Base-by-base conservation (phyloP, 805 yeast species). In the Priceomyces haplophilus region DNA sequence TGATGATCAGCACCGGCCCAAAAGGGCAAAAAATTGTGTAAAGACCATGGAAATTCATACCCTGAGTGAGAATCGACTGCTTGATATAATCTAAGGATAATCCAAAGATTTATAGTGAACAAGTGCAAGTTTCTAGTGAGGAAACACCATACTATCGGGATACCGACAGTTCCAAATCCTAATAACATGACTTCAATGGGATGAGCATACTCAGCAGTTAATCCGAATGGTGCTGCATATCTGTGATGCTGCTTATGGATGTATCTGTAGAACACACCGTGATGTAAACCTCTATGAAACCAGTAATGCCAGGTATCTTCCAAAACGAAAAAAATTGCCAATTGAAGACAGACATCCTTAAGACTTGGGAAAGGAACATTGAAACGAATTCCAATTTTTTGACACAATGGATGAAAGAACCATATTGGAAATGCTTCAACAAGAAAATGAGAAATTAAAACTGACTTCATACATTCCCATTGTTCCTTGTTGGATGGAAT, bases 1-100 rank as follows among this genome's bases (percentile, higher is more conserved):
- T 91, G 98, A 67, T 91, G 98, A 58, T 87, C 97, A 17, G 97
- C 97, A 52, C 98, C 98, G 3, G 97, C 96, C 97, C 98, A 90
- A 69, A 93, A 79, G 38, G 97, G 97, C 47, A 91, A 62, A 67
- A 91, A 81, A 62, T 89, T 88, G 69, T 88, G 93, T 59, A 91
- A 75, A 3, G 97, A 88, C 88, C 95, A 83, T 49, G 99, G 98
- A 80, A 91, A 91, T 63, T 91, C 98, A 67, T 91, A 93, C 45
- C 98, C 99, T 10, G 97, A 89, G 67, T 91, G 99, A 19, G 97
- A 85, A 64, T 91, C 99, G 45, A 91, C 91, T 20, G 99, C 99
- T 75, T 91, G 99, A 73, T 85, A 83, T 54, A 91, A 78, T 67
- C 98, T 81, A 55, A 88, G 68, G 7, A 86, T 75, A 58, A 91